Evolutionary conservation across 2,329 filamentous ascomycete genomes (phyloP).

Genomic region (Herpotrichia juniperi): DNA sequence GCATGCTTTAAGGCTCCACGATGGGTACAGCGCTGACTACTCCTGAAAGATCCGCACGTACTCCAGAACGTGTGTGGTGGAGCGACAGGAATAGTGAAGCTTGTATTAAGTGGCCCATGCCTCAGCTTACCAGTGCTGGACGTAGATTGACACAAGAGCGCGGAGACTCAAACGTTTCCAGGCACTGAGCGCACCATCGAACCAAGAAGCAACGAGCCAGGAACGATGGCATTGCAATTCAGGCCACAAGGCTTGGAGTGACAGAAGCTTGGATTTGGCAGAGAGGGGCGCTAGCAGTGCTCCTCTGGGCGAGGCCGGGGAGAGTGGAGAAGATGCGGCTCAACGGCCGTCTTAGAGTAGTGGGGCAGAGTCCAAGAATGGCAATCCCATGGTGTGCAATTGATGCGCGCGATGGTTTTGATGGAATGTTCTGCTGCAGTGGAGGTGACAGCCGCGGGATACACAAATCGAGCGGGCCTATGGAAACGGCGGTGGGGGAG

Average conservation of each 20-base stretch:
- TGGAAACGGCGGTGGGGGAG: constrained; percentile 21
- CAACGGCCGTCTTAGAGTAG: constrained; percentile 29
- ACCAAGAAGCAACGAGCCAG: constrained; percentile 18
- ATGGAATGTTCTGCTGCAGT: constrained; percentile 34
- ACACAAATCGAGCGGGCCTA: constrained; percentile 35
- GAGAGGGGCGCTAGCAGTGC: constrained; percentile 18
- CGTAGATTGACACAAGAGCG: constrained; percentile 32
- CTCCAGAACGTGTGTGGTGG: constrained; percentile 30
- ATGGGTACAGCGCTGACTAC: constrained; percentile 30
- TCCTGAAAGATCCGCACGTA: constrained; percentile 34
- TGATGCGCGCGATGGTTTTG: constrained; percentile 28
- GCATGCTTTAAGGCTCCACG: constrained; percentile 34
- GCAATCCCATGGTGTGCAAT: constrained; percentile 21
- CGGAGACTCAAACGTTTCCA: constrained; percentile 42
- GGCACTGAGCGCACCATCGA: constrained; percentile 26
- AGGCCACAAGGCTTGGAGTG: constrained; percentile 34
- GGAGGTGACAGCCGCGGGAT: constrained; percentile 30
- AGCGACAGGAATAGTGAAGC: constrained; percentile 28
- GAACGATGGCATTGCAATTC: constrained; percentile 25
- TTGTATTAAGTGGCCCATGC: constrained; percentile 25
- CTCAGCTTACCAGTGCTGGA: constrained; percentile 29
- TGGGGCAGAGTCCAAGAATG: constrained; percentile 25
- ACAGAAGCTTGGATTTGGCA: constrained; percentile 20
- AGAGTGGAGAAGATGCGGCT: constrained; percentile 35
- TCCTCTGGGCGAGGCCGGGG: constrained; percentile 13